These are phyloP conservation scores for Lantana camara DNA, from an alignment of 257 asterid species.

Conservation along the genomic window DNA sequence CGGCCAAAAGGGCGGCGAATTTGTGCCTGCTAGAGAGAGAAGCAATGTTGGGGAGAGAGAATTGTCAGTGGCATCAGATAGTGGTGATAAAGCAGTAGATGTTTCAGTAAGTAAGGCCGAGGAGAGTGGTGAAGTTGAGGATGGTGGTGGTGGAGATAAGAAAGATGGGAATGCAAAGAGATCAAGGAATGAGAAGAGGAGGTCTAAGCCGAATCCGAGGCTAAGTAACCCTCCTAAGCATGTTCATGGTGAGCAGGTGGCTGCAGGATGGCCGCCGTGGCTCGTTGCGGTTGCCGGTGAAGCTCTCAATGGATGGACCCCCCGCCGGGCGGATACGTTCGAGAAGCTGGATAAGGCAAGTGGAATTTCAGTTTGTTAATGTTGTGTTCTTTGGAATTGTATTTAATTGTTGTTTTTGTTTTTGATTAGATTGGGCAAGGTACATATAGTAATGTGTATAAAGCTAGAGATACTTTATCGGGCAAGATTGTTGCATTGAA, in stretches of 20 bases:
- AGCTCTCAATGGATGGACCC: conserved; percentile 70
- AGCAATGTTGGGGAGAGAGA: conserved; percentile 51
- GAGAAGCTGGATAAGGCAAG: conserved; percentile 61
- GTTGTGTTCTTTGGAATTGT: conserved; percentile 1
- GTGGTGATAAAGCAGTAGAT: conserved; percentile 58
- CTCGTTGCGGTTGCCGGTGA: conserved; percentile 67
- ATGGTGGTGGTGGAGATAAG: conserved; percentile 55
- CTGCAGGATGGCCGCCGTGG: conserved; percentile 85
- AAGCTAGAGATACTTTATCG: conserved; percentile 41
- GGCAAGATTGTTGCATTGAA: conserved; percentile 47
- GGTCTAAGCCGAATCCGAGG: conserved; percentile 77
- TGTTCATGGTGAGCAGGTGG: conserved; percentile 57
- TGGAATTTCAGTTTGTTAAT: conserved; percentile 11
- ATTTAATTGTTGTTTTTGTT: background rate
- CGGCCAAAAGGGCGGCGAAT: conserved; percentile 47
- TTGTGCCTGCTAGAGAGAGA: conserved; percentile 42
- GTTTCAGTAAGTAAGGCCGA: conserved; percentile 41
- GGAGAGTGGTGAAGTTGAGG: conserved; percentile 45
- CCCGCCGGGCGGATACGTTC: conserved; percentile 53
- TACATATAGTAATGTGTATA: conserved; percentile 51
- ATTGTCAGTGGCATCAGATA: conserved; percentile 49
- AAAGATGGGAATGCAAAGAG: conserved; percentile 50
- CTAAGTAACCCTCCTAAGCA: conserved; percentile 71
- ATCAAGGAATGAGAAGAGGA: conserved; percentile 60
- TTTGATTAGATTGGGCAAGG: conserved; percentile 53